Evolutionary conservation across 2,329 filamentous ascomycete genomes (phyloP).

Genomic region (Rutstroemia sydowiana): DNA sequence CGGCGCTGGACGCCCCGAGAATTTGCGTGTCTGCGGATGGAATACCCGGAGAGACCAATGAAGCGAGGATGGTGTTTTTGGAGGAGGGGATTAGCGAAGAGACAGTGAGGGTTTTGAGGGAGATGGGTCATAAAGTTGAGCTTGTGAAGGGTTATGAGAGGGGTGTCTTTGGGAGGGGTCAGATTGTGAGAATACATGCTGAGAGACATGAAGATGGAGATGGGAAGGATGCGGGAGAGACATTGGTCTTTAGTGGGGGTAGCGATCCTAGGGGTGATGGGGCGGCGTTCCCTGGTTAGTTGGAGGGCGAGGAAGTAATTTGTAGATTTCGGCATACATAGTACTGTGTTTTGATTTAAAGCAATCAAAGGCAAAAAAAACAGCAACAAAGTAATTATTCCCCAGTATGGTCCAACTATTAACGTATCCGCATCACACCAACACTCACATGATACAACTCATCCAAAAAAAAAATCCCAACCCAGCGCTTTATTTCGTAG

Average conservation of each 20-base stretch:
- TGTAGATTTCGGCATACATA: background rate
- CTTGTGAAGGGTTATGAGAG: conserved; percentile 60
- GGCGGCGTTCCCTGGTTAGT: conserved; percentile 44
- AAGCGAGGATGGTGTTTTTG: conserved; percentile 57
- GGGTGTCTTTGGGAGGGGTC: conserved; percentile 73
- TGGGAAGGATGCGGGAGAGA: conserved; percentile 54
- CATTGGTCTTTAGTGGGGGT: conserved; percentile 74
- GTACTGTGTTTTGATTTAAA: too few relatives aligned
- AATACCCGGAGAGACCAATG: conserved; percentile 52
- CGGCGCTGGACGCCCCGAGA: conserved; percentile 84
- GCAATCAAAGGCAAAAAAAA: too few relatives aligned
- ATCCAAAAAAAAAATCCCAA: too few relatives aligned
- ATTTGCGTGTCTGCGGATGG: conserved; percentile 72
- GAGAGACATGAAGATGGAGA: conserved; percentile 54
- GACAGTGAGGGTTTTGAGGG: conserved; percentile 58
- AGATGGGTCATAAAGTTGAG: conserved; percentile 65
- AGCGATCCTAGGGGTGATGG: conserved; percentile 88
- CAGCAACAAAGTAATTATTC: too few relatives aligned
- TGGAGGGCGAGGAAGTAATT: background rate
- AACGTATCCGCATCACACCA: too few relatives aligned
- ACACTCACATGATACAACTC: too few relatives aligned
- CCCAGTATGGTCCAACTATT: too few relatives aligned
- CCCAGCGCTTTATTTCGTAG: too few relatives aligned
- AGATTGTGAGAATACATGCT: conserved; percentile 72
- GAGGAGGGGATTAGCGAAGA: conserved; percentile 74